phyloP scores from a whole-genome alignment of 352 stramenopile genomes.

The Globisporangium irregulare region DNA sequence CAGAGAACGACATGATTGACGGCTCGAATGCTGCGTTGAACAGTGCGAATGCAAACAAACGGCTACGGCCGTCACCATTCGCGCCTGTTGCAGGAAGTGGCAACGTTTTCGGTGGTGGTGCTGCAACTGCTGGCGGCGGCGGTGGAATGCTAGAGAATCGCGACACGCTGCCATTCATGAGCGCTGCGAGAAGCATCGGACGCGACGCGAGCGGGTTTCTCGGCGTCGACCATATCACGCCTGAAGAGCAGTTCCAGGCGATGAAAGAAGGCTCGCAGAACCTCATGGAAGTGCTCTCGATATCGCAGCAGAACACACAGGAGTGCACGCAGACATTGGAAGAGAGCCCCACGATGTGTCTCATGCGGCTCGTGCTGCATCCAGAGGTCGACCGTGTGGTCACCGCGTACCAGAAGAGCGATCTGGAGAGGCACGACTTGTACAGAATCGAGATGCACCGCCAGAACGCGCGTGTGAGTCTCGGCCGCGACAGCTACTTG shows the following conservation, averaged over 20 bases:
- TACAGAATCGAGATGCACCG: constrained; percentile 67
- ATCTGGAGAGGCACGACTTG: constrained; percentile 43
- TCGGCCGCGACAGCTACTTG: constrained; percentile 54
- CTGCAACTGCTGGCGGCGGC: neutral
- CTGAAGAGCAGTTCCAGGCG: constrained; percentile 36
- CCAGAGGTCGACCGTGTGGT: constrained; percentile 59
- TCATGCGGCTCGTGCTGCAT: constrained; percentile 64
- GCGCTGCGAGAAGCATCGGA: neutral
- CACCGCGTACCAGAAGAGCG: constrained; percentile 53
- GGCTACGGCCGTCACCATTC: constrained; percentile 8
- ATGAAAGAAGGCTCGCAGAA: constrained; percentile 53
- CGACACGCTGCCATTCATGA: constrained; percentile 13
- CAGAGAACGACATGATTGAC: neutral
- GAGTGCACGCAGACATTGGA: constrained; percentile 71
- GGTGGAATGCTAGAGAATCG: constrained; percentile 1
- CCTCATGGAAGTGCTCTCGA: constrained; percentile 61
- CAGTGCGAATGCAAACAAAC: neutral
- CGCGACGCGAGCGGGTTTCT: constrained; percentile 6
- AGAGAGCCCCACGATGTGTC: constrained; percentile 50
- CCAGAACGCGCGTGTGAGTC: constrained; percentile 34
- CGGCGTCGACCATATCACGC: constrained; percentile 16
- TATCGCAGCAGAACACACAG: constrained; percentile 75
- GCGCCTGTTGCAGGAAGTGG: neutral
- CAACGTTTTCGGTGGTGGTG: no score
- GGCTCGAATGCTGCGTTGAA: neutral